These are phyloP conservation scores for Nyssa sinensis DNA, from an alignment of 148 eudicot genomes.

Conservation along the genomic window DNA sequence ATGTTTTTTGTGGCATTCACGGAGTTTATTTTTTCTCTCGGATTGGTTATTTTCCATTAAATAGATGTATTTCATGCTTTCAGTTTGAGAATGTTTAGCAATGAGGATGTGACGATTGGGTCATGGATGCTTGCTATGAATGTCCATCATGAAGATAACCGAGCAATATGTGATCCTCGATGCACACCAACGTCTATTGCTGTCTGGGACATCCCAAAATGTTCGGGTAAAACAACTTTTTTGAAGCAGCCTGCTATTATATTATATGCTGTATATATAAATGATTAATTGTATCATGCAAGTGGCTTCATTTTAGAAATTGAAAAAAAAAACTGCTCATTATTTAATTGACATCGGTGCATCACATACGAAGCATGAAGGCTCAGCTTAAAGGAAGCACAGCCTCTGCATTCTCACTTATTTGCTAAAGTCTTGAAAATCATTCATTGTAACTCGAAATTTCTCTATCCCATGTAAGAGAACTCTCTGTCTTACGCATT, in stretches of 20 bases:
- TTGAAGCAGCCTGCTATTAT: not conserved
- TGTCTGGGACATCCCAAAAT: slow-evolving; percentile 78
- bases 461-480: too few relatives aligned
- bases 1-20: not conserved
- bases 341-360: not conserved
- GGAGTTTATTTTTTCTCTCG: not conserved
- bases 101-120: slow-evolving; percentile 77
- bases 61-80: not conserved
- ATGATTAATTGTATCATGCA: not conserved
- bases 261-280: not conserved
- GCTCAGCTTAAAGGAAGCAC: too few relatives aligned
- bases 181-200: slow-evolving; percentile 68
- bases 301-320: not conserved
- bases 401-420: too few relatives aligned
- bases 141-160: slow-evolving; percentile 65
- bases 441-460: too few relatives aligned
- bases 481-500: too few relatives aligned
- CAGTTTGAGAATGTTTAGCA: slow-evolving; percentile 71
- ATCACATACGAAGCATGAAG: too few relatives aligned
- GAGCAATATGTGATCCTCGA: slow-evolving; percentile 55
- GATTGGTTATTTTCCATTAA: not conserved
- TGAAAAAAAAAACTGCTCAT: not conserved
- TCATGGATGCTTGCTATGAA: slow-evolving; percentile 83
- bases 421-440: too few relatives aligned
- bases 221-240: slow-evolving; percentile 48